Percentiles rank a stretch among this genome's conserved stretches.
These are phyloP conservation scores for Emydomyces testavorans DNA, from an alignment of 2,329 filamentous ascomycete species.

Conservation along the genomic window DNA sequence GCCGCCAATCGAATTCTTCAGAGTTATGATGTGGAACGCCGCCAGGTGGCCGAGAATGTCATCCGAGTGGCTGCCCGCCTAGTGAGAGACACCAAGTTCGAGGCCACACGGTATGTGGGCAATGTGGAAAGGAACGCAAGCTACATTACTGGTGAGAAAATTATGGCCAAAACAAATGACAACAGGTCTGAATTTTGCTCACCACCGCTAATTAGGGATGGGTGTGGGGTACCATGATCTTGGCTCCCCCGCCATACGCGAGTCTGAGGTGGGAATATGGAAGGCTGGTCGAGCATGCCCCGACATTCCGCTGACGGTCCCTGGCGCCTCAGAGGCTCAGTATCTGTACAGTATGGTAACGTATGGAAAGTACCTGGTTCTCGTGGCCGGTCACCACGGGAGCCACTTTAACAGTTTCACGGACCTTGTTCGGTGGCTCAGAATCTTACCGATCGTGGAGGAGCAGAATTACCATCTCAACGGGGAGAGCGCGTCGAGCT, in stretches of 20 bases:
- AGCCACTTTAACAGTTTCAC: neutral
- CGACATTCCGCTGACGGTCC: neutral
- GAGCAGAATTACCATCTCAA: constrained; percentile 1
- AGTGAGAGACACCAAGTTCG: neutral
- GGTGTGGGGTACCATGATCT: constrained; percentile 2
- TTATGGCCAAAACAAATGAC: neutral
- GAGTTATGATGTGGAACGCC: constrained; percentile 40
- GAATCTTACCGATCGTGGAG: neutral
- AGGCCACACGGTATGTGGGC: constrained; percentile 3
- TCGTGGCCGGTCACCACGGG: neutral
- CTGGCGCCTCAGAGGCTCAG: neutral
- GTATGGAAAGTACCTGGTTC: constrained; percentile 3
- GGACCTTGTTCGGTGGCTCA: constrained; percentile 2
- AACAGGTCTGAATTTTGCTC: neutral
- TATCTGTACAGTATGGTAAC: constrained; percentile 3
- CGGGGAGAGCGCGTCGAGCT: neutral
- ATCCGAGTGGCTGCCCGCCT: constrained; percentile 1
- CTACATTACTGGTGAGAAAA: neutral
- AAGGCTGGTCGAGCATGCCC: constrained; percentile 4
- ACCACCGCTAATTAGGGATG: neutral
- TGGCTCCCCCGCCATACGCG: constrained; percentile 1
- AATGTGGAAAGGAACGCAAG: constrained; percentile 3
- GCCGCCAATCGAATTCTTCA: constrained; percentile 35
- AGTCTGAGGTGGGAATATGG: constrained; percentile 2
- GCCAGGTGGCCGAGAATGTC: neutral